Base-by-base conservation (phyloP, 1,284 basidiomycete genomes). In the Naganishia albida region DNA sequence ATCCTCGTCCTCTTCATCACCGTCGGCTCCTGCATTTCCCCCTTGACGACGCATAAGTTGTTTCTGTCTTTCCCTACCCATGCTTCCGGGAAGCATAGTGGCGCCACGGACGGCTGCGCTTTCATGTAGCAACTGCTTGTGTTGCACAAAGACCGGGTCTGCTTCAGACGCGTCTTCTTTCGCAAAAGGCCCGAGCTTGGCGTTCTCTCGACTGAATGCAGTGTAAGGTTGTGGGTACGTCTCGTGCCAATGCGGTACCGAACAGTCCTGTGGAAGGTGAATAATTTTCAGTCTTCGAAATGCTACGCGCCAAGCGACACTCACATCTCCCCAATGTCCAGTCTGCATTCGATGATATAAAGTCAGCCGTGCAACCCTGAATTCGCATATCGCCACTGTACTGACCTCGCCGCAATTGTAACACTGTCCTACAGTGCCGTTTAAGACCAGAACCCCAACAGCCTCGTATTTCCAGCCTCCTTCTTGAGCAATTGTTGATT, bases 251-350 rank as follows among this genome's bases (percentile, higher is more conserved):
- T 40, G 57, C 8, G 46, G 57, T 18, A 50, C 46, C 7, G 46
- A 20, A 39, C 57, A 60, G 30, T 60, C 26, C 57, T 60, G 20
- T 20, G n/a, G 20, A 3, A 30, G n/a, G 26, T 39, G 13, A 30
- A 43, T 18, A 30, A 15, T 30, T 34, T 13, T 48, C 0, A 48
- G 30, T 16, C 30, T 38, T 7, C 6, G 26, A 48, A 6, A 40
- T 15, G 3, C 25, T 44, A 8, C 12, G 3, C 43, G 43, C 30
- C 6, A 34, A 34, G 34, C 34, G 34, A 34, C 6, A 39, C 57
- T 60, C 49, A 60, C 57, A 42, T 60, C 57, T 40, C 57, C 57
- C 57, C 57, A 60, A 18, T 60, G 57, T 26, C 57, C 57, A 25
- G n/a, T 39, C 57, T 60, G 18, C 6, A 16, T n/a, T 20, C 2